phyloP scores from a whole-genome alignment of 306 rosid species.

The Vicia faba region DNA sequence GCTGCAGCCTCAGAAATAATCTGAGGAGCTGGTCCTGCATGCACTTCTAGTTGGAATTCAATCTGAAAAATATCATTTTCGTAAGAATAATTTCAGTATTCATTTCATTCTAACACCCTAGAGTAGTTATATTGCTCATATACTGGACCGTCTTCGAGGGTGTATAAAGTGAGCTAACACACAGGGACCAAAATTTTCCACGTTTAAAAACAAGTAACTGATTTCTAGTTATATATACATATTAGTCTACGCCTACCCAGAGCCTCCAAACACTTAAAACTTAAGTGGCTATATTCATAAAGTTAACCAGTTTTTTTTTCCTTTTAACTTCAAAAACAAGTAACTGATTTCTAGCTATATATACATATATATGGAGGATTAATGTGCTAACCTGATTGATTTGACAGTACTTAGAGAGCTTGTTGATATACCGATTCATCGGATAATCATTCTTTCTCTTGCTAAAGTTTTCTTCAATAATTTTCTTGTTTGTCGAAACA shows the following conservation, averaged over 20 bases:
- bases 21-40: slow-evolving; percentile 48
- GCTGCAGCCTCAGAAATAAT: slow-evolving; percentile 45
- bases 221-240: too few species aligned
- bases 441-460: slow-evolving; percentile 49
- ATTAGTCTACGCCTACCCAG: too few species aligned
- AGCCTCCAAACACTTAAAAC: too few species aligned
- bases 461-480: slow-evolving; percentile 41
- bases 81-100: neutral
- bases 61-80: slow-evolving; percentile 50
- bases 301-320: too few species aligned
- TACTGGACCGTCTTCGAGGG: too few species aligned
- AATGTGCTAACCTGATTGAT: slow-evolving; percentile 50
- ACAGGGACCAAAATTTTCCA: too few species aligned
- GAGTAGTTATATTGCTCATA: too few species aligned
- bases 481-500: slow-evolving; percentile 48
- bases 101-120: too few species aligned
- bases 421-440: slow-evolving; percentile 31
- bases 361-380: slow-evolving; percentile 7
- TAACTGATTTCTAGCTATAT: neutral
- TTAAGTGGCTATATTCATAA: too few species aligned
- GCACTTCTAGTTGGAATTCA: slow-evolving; percentile 52
- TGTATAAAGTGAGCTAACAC: too few species aligned
- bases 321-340: neutral
- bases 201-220: too few species aligned
- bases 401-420: slow-evolving; percentile 42